Evolutionary conservation across 1,284 basidiomycete species (phyloP).

Genomic region (Ustilago cynodontis): DNA sequence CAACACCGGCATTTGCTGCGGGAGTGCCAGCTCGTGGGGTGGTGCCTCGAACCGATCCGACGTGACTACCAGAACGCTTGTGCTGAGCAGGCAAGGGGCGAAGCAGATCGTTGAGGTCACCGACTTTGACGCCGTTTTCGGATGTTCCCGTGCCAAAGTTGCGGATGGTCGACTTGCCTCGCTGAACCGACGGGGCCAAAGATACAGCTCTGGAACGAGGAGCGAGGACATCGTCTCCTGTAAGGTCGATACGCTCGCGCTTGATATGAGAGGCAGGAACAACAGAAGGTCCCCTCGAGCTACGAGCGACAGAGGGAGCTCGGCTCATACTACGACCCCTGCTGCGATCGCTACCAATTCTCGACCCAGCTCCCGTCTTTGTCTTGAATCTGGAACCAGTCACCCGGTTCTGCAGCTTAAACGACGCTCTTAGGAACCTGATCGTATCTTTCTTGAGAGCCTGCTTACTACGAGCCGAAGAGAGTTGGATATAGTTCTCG

Average conservation of each 20-base stretch:
- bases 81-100: background rate
- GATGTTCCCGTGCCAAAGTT: background rate
- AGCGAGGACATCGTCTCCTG: background rate
- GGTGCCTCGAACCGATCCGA: background rate
- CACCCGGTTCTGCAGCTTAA: background rate
- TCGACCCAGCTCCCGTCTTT: background rate
- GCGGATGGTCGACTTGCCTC: background rate
- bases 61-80: constrained; percentile 7
- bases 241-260: constrained; percentile 6
- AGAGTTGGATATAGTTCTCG: background rate
- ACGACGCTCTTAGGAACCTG: constrained; percentile 9
- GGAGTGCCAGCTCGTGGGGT: background rate
- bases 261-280: constrained; percentile 5
- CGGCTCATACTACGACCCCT: constrained; percentile 7
- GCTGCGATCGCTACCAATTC: constrained; percentile 10
- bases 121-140: constrained; percentile 5
- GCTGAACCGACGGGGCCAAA: no score
- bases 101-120: constrained; percentile 15
- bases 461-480: background rate
- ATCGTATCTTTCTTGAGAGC: constrained; percentile 18
- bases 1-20: background rate
- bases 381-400: background rate
- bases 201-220: background rate
- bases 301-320: background rate
- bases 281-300: background rate